These are phyloP conservation scores for Podospora pseudoanserina DNA, from an alignment of 495 filamentous ascomycete species.

Conservation along the genomic window DNA sequence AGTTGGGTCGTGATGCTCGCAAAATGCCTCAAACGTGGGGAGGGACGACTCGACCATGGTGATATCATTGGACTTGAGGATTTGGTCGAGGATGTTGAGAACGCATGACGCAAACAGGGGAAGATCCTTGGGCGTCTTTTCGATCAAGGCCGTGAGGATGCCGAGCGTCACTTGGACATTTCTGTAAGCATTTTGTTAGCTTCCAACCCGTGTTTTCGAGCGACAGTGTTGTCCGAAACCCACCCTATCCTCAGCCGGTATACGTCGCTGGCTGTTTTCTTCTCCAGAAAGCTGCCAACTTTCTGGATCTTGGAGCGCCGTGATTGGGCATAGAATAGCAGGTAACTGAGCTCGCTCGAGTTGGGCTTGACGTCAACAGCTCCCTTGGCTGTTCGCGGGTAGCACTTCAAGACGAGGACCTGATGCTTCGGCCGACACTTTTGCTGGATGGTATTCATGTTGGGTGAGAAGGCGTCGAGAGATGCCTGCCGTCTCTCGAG, in stretches of 20 bases:
- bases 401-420: slow-evolving; percentile 88
- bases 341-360: slow-evolving; percentile 88
- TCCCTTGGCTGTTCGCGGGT: slow-evolving; percentile 82
- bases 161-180: slow-evolving; percentile 92
- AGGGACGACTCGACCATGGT: slow-evolving; percentile 86
- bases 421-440: slow-evolving; percentile 85
- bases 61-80: slow-evolving; percentile 76
- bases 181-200: slow-evolving; percentile 40
- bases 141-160: slow-evolving; percentile 82
- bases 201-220: not conserved
- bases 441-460: slow-evolving; percentile 56
- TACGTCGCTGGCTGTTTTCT: slow-evolving; percentile 83
- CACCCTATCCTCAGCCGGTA: slow-evolving; percentile 77
- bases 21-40: slow-evolving; percentile 78
- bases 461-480: slow-evolving; percentile 16
- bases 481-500: not conserved
- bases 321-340: slow-evolving; percentile 92
- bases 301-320: slow-evolving; percentile 91
- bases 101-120: slow-evolving; percentile 80
- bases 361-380: slow-evolving; percentile 89
- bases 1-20: slow-evolving; percentile 72
- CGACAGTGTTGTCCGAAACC: slow-evolving; percentile 29
- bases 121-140: slow-evolving; percentile 84
- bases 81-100: slow-evolving; percentile 70
- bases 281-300: slow-evolving; percentile 85